Base-by-base conservation (phyloP, 192 early-diverging fungal species). In the Backusella macrospora region DNA sequence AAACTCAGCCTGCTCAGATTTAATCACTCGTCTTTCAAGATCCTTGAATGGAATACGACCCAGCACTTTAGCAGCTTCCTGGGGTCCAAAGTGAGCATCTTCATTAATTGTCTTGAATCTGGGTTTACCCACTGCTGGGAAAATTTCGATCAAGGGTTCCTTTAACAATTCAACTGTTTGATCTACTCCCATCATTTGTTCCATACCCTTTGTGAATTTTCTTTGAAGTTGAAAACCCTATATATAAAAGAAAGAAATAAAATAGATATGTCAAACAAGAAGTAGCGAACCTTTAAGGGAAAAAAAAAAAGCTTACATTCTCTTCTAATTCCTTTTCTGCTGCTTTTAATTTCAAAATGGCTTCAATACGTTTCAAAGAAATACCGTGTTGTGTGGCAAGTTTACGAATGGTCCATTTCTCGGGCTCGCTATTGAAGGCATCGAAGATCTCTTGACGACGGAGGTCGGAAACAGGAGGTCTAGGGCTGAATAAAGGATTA, bases 301-400 rank as follows among this genome's bases (percentile, higher is more conserved):
- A 34, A 34, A 34, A 34, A 34, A 34, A 34, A 34, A 34, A 34
- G 8, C 45, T 72, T 81, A 92, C 90, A 44, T 90, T 73, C n/a
- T 82, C 70, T n/a, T 87, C 78, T 91, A 91, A 88, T 43, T 93
- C 81, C 70, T 89, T 84, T 77, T 94, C 93, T 48, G 92, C 79
- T 12, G 90, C 87, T 81, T 96, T 96, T 63, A 99, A 84, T 64
- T 91, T 89, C 42, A 99, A 77, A 71, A 99, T 91, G n/a, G 96
- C 97, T 82, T 96, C 90, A 8, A 94, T 87, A 49, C 97, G 89
- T 73, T 89, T 90, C 73, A 96, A 89, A 14, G 97, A 94, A 12
- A 96, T 76, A 12, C 79, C 78, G 80, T 86, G 92, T 65, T 88
- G 85, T 4, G 85, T 85, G 16, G 90, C 95, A 63, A 97, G 84